Base-by-base conservation (phyloP, 2,329 filamentous ascomycete genomes). In the Penicillium sp. region DNA sequence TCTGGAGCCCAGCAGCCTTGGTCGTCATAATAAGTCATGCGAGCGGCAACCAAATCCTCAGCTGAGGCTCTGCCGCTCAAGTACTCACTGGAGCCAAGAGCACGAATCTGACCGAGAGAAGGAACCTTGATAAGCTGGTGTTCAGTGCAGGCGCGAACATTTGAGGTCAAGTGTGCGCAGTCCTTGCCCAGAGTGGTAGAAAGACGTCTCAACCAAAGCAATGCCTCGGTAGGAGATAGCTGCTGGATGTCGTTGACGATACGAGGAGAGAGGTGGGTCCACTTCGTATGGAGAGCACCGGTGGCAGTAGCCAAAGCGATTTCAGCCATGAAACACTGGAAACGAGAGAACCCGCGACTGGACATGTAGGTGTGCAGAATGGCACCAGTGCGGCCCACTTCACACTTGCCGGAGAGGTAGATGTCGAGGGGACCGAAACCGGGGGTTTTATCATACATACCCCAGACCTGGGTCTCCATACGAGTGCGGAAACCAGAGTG, bases 401-500 rank as follows among this genome's bases (percentile, higher is more conserved):
- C 48, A 27, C 48, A 50, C 35, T 50, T 50, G 8, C 37, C 37
- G 18, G 48, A 50, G 25, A 50, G 35, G 14, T 50, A 50, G n/a
- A 50, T 50, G 26, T 50, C 48, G 25, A 50, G 48, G 18, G 48
- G 48, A 23, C 35, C 35, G 18, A 22, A 50, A 5, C 48, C 48
- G 15, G 48, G 35, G 7, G 48, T 41, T 11, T 42, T 43, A n/a
- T 50, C 48, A 20, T 50, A 50, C 48, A 50, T 50, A 15, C 48
- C 48, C 48, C 48, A 50, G n/a, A 50, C 48, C 20, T 50, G 48
- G 20, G 48, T 50, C 37, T 50, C 48, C 48, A 50, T 50, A 37
- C 48, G 48, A 42, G 48, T 50, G 18, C 48, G 48, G 48, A 50
- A 50, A 20, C 48, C 48, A 42, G 48, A 50, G 37, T 50, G 48